These are phyloP conservation scores for Luzula sylvatica DNA, from an alignment of 176 grass and related monocot species.

Conservation along the genomic window DNA sequence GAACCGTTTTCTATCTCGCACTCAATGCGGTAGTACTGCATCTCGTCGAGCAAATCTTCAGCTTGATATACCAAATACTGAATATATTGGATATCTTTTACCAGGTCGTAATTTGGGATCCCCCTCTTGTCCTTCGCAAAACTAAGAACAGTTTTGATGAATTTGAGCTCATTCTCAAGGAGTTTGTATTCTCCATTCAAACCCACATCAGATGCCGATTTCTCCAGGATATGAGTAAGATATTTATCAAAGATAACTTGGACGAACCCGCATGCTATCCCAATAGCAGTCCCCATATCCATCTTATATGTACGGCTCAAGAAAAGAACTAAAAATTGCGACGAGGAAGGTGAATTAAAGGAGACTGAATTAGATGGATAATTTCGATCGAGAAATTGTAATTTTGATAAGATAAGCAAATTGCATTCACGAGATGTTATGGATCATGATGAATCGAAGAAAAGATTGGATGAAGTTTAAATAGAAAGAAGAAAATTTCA, in stretches of 20 bases:
- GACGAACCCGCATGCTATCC: slow-evolving; percentile 45
- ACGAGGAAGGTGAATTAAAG: too few relatives aligned
- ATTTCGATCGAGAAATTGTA: too few relatives aligned
- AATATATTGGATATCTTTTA: slow-evolving; percentile 35
- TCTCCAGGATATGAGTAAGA: slow-evolving; percentile 32
- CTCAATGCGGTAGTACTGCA: slow-evolving; percentile 37
- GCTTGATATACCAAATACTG: slow-evolving; percentile 18
- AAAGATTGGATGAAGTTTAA: too few relatives aligned
- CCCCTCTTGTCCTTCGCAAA: slow-evolving; percentile 22
- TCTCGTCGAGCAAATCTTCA: slow-evolving; percentile 51
- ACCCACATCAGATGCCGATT: slow-evolving; percentile 29
- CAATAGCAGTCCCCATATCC: too few relatives aligned
- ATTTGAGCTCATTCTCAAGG: slow-evolving; percentile 29
- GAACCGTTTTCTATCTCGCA: slow-evolving; percentile 24
- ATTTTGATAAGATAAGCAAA: too few relatives aligned
- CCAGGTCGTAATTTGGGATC: slow-evolving; percentile 17
- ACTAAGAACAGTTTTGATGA: slow-evolving; percentile 31
- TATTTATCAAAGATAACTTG: slow-evolving; percentile 58
- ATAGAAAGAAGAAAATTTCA: too few relatives aligned
- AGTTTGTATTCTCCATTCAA: slow-evolving; percentile 34
- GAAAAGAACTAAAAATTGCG: too few relatives aligned
- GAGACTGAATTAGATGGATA: too few relatives aligned
- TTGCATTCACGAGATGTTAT: too few relatives aligned
- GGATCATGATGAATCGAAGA: too few relatives aligned
- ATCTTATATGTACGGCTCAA: too few relatives aligned